Evolutionary conservation across 2,329 filamentous ascomycete genomes (phyloP), one percentile per base, ranked within the genome.

Genomic region (Pestalotiopsis sp.): DNA sequence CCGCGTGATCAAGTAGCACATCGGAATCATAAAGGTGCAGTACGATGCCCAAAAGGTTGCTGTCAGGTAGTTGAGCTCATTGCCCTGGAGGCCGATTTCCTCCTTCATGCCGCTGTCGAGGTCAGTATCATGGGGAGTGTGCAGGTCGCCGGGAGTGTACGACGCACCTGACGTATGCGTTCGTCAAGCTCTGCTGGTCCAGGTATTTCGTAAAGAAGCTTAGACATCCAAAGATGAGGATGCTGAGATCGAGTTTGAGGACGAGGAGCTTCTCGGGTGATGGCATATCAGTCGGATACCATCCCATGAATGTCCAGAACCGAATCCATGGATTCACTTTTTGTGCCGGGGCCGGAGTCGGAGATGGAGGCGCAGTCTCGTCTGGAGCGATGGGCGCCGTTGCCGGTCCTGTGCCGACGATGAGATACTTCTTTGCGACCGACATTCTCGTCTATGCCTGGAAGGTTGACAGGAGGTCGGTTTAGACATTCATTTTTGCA

Each of bases 181-280:
- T 81, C 63, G 78, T 80, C n/a, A 80, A 73, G 2, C 78, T 78
- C 25, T 78, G 76, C 57, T 80, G 79, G 62, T 81, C 79, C 5
- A 82, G 74, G 66, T 81, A 81, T 27, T 82, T 81, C 4, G 79
- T 82, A 67, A 81, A 82, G 71, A 81, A 81, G 7, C 77, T 80
- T 4, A 81, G 70, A 27, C 80, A 82, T 0, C 80, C 80, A 69
- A 80, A 81, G 7, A 81, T 71, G 23, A 82, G 72, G 49, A 82
- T 80, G 66, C 76, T 76, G 5, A 82, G 70, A 65, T 82, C 80
- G 4, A 82, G 78, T 67, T 80, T 80, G 65, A 81, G 67, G 12
- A 81, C 74, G 11, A 81, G 71, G 4, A 68, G 65, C 70, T 81
- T 81, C 68, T 82, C 80, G 5, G 73, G 69, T 14, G 71, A 68